Evolutionary conservation across 2,329 filamentous ascomycete species (phyloP), one percentile per base, ranked within the genome.

Genomic region (Dactylellina haptotyla): DNA sequence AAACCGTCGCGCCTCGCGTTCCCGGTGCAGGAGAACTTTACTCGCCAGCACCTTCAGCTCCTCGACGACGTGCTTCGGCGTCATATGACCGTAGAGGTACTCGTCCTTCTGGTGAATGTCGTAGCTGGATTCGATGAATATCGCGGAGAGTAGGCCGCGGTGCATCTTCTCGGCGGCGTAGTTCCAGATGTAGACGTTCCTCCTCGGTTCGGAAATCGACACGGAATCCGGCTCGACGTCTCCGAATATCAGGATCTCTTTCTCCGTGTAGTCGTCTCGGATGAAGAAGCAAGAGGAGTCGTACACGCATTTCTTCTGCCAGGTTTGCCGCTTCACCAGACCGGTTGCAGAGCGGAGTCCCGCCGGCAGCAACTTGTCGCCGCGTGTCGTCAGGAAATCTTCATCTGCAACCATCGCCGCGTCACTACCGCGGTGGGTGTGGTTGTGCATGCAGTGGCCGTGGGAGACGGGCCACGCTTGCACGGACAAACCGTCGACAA

Each of bases 71-170:
- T 92, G 95, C 0, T 88, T 85, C 0, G 95, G 95, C 37, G 92
- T 91, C 12, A 99, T 83, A 78, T 99, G 95, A 0, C 95, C 95
- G 76, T 93, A 99, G 0, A 99, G 84, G 0, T 89, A 87, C 54
- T 90, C 88, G 72, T 95, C 89, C 20, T 87, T 85, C 78, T 93
- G 90, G 5, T 87, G 87, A 80, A 97, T 90, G 74, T 92, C 90
- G 80, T 94, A 99, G 75, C 92, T 96, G 81, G 94, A 98, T 83
- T 99, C 95, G 77, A 99, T 96, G 79, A 98, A 94, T 10, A 99
- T 90, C 9, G 90, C 94, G 0, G 85, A 86, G 0, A 99, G 84
- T 2, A 85, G 84, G 1, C 92, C 91, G 0, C 84, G 82, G 0
- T 85, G 90, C 25, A 99, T 88, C 79, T 96, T 97, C 6, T 90